These are phyloP conservation scores for Tetradesmus lagerheimii DNA, from an alignment of 139 green algal genomes.

Conservation along the genomic window DNA sequence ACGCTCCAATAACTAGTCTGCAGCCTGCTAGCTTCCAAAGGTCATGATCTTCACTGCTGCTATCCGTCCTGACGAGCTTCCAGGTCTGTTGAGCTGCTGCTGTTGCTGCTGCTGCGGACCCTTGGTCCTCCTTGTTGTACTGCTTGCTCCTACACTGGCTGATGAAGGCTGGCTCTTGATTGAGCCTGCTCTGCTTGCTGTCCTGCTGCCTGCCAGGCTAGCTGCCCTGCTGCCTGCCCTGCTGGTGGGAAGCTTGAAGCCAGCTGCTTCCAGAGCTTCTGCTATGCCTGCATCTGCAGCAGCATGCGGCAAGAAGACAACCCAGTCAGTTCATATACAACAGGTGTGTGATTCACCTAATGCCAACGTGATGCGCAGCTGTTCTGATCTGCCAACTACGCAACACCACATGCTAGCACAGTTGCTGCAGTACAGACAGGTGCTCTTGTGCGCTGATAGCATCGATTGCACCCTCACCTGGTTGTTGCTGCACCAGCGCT, in stretches of 20 bases:
- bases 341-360: not conserved
- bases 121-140: not conserved
- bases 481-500: slow-evolving; percentile 49
- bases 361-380: not conserved
- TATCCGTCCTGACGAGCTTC: not conserved
- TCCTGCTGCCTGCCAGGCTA: slow-evolving; percentile 38
- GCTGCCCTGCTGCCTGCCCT: slow-evolving; percentile 16
- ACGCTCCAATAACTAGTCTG: no score
- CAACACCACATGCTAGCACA: not conserved
- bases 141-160: not conserved
- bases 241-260: slow-evolving; percentile 55
- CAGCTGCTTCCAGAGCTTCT: slow-evolving; percentile 51
- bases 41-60: slow-evolving; percentile 25
- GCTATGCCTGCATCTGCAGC: slow-evolving; percentile 48
- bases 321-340: no score
- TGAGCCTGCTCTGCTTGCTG: slow-evolving; percentile 32
- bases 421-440: no score
- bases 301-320: not conserved
- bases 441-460: no score
- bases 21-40: not conserved
- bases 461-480: slow-evolving; percentile 32
- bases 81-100: not conserved
- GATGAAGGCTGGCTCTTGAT: not conserved
- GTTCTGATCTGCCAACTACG: not conserved
- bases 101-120: not conserved